These are phyloP conservation scores for Lentinula aciculospora DNA, from an alignment of 768 basidiomycete species.

Conservation along the genomic window DNA sequence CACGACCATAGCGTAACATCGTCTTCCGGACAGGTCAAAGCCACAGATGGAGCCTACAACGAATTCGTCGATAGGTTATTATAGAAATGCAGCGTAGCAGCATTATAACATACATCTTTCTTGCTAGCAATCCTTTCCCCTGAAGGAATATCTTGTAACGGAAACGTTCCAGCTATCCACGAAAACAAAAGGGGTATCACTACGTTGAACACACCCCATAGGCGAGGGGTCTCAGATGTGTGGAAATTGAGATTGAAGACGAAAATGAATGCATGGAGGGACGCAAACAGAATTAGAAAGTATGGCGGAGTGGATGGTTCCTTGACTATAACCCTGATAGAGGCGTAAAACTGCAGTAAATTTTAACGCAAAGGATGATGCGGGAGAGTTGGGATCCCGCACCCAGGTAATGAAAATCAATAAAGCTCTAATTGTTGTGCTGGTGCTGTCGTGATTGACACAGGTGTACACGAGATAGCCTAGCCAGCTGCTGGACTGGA, in stretches of 20 bases:
- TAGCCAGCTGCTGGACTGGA: conserved; percentile 37
- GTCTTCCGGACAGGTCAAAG: conserved; percentile 58
- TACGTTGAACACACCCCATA: conserved; percentile 18
- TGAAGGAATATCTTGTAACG: conserved; percentile 39
- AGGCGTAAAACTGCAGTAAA: conserved; percentile 35
- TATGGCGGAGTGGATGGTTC: conserved; percentile 51
- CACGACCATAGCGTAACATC: conserved; percentile 59
- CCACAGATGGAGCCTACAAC: conserved; percentile 41
- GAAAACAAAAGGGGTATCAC: conserved; percentile 31
- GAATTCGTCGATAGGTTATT: neutral
- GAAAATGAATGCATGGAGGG: conserved; percentile 27
- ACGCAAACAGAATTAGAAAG: conserved; percentile 37
- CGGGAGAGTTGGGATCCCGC: conserved; percentile 15
- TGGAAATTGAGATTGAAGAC: conserved; percentile 27
- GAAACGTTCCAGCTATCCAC: conserved; percentile 53
- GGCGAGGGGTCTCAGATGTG: conserved; percentile 11
- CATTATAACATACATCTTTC: conserved; percentile 34
- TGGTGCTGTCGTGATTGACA: conserved; percentile 17
- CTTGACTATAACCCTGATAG: conserved; percentile 29
- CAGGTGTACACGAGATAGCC: conserved; percentile 32
- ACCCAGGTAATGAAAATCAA: conserved; percentile 46
- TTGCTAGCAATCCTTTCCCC: conserved; percentile 42
- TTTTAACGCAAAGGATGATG: conserved; percentile 3
- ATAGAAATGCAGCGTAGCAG: conserved; percentile 5
- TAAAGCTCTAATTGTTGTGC: conserved; percentile 19